These are phyloP conservation scores for Wallacemonas sp. DNA, from an alignment of 208 protist genomes.

Conservation along the genomic window DNA sequence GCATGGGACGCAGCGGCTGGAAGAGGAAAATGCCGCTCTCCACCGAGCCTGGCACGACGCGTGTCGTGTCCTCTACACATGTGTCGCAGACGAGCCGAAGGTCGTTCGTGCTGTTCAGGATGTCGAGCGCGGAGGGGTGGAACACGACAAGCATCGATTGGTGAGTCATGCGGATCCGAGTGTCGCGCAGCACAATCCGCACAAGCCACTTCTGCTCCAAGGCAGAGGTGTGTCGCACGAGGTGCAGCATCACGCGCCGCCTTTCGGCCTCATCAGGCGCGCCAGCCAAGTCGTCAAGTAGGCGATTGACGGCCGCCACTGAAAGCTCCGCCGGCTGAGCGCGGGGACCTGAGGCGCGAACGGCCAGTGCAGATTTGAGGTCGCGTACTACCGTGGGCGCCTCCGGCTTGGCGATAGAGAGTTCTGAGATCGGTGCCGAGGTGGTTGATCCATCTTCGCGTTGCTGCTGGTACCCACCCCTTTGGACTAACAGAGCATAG, in stretches of 20 bases:
- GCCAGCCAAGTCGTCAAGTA: constrained; percentile 22
- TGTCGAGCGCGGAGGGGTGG: constrained; percentile 45
- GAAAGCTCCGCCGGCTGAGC: constrained; percentile 6
- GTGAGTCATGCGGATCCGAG: constrained; percentile 36
- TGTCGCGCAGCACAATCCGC: constrained; percentile 68
- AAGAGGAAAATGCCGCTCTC: constrained; percentile 37
- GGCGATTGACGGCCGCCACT: constrained; percentile 36
- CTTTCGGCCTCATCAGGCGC: constrained; percentile 10
- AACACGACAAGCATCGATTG: constrained; percentile 45
- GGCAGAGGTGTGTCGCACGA: constrained; percentile 30
- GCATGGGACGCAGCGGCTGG: constrained; percentile 53
- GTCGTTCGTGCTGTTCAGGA: constrained; percentile 42
- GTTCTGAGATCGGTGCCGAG: neutral
- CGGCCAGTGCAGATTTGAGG: neutral
- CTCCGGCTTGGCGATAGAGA: neutral
- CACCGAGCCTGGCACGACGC: constrained; percentile 6
- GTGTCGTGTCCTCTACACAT: constrained; percentile 29
- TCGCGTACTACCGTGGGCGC: neutral
- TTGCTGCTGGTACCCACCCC: constrained; percentile 24
- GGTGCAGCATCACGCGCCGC: constrained; percentile 18
- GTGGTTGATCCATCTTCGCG: neutral
- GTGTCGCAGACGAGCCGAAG: constrained; percentile 44
- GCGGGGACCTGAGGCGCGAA: no score
- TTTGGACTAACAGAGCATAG: constrained; percentile 26
- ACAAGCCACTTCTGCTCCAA: constrained; percentile 70